Evolutionary conservation across 1,284 basidiomycete genomes (phyloP).

Genomic region (Rhodotorula glutinis): DNA sequence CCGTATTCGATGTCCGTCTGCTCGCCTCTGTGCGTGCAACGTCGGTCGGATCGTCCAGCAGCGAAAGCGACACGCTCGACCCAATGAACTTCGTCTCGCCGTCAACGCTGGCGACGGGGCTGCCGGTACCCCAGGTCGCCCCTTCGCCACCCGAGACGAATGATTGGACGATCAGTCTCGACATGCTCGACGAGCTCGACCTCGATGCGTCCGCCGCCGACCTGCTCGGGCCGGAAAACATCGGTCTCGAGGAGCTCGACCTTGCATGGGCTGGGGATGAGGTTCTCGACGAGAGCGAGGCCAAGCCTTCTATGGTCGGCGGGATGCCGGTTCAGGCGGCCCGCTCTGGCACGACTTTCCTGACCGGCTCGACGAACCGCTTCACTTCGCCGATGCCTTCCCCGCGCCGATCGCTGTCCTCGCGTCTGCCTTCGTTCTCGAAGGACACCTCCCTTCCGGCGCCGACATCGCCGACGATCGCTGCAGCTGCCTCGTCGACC

Average conservation of each 20-base stretch:
- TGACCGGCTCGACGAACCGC: slow-evolving; percentile 23
- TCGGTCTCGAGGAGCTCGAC: slow-evolving; percentile 38
- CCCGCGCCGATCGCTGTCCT: slow-evolving; percentile 2
- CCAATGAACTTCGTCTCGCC: slow-evolving; percentile 28
- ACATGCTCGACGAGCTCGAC: slow-evolving; percentile 36
- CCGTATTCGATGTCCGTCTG: slow-evolving; percentile 17
- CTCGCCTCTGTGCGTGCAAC: slow-evolving; percentile 19
- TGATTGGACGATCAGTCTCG: slow-evolving; percentile 34
- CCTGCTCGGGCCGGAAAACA: slow-evolving; percentile 34
- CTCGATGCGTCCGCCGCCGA: slow-evolving; percentile 22
- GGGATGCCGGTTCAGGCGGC: too few relatives aligned
- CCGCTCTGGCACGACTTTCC: slow-evolving; percentile 7
- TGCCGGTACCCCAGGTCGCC: slow-evolving; percentile 33
- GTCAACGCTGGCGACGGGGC: slow-evolving; percentile 32
- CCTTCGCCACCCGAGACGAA: slow-evolving; percentile 31
- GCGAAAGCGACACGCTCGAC: slow-evolving; percentile 35
- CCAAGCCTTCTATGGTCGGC: too few relatives aligned
- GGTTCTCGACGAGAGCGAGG: slow-evolving; percentile 11
- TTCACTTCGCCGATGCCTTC: slow-evolving; percentile 22
- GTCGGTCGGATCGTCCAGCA: slow-evolving; percentile 23
- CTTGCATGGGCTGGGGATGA: slow-evolving; percentile 35
- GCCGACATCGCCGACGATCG: neutral
- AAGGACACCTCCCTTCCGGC: neutral
- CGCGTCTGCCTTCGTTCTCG: neutral
- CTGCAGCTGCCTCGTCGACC: neutral